Percentiles rank a stretch among this genome's conserved stretches.
These are phyloP conservation scores for Pleomassaria siparia DNA, from an alignment of 2,329 filamentous ascomycete genomes.

Conservation along the genomic window DNA sequence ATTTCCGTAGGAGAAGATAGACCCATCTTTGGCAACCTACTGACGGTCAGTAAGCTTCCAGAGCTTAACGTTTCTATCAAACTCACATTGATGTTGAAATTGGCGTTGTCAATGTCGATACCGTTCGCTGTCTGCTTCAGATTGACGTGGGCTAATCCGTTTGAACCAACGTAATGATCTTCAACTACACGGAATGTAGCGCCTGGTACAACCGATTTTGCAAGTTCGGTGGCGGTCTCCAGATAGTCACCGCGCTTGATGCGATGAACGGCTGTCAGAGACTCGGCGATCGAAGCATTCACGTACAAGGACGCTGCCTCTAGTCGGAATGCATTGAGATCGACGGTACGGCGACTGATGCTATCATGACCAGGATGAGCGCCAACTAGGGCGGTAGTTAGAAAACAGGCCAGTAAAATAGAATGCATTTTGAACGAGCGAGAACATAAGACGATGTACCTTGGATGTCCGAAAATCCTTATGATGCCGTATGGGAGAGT, in stretches of 20 bases:
- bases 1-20: slow-evolving; percentile 60
- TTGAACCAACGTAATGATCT: slow-evolving; percentile 57
- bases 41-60: slow-evolving; percentile 4
- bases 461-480: neutral
- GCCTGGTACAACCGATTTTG: slow-evolving; percentile 37
- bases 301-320: neutral
- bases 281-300: neutral
- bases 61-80: neutral
- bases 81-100: slow-evolving; percentile 63
- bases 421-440: neutral
- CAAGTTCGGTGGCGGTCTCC: slow-evolving; percentile 34
- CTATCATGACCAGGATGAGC: neutral
- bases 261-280: neutral
- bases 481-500: neutral
- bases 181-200: slow-evolving; percentile 53
- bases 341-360: neutral
- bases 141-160: slow-evolving; percentile 60
- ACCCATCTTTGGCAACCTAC: slow-evolving; percentile 55
- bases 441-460: neutral
- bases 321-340: neutral
- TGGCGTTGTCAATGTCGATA: slow-evolving; percentile 62
- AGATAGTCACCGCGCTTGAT: slow-evolving; percentile 30
- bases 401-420: neutral
- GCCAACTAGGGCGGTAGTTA: neutral
- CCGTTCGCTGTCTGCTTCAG: slow-evolving; percentile 62